A percentile compares a stretch with the other conserved stretches of the same genome.
Conservation (phyloP, 2,329 filamentous ascomycete species). For the Pestalotiopsis sp. region DNA sequence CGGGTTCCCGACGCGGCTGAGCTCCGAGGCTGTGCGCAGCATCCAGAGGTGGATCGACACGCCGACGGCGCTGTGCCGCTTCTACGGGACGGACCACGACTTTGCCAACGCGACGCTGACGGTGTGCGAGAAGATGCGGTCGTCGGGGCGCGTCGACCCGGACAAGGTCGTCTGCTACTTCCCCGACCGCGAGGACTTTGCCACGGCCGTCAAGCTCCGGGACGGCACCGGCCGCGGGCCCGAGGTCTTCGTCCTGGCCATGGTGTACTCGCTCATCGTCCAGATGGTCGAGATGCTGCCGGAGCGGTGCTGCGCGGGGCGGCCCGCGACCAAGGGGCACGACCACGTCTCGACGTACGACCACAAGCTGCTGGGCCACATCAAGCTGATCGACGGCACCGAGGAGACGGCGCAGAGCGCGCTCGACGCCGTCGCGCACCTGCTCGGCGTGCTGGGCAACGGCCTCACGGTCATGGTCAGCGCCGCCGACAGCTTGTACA, state of each 20-base stretch:
- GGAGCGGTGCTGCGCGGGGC: neutral
- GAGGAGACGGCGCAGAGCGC: neutral
- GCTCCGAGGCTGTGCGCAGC: neutral
- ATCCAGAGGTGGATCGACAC: constrained; percentile 5
- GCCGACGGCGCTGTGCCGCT: neutral
- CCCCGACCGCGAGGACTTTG: neutral
- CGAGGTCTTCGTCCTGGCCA: neutral
- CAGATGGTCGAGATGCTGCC: constrained; percentile 8
- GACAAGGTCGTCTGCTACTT: neutral
- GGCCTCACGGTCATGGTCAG: neutral
- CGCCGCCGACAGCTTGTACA: neutral
- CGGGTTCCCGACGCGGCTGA: neutral
- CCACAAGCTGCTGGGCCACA: neutral
- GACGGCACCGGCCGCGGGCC: neutral
- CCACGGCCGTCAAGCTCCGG: neutral
- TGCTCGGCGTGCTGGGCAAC: constrained; percentile 1
- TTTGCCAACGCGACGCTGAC: neutral
- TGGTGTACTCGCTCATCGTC: constrained; percentile 6
- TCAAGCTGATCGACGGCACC: neutral
- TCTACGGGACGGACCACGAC: neutral
- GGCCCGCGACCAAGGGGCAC: neutral
- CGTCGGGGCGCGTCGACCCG: neutral
- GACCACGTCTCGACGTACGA: neutral
- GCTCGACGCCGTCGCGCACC: neutral
- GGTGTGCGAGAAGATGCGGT: neutral